Evolutionary conservation across 257 asterid genomes (phyloP).

Genomic region (Galeopsis tetrahit): DNA sequence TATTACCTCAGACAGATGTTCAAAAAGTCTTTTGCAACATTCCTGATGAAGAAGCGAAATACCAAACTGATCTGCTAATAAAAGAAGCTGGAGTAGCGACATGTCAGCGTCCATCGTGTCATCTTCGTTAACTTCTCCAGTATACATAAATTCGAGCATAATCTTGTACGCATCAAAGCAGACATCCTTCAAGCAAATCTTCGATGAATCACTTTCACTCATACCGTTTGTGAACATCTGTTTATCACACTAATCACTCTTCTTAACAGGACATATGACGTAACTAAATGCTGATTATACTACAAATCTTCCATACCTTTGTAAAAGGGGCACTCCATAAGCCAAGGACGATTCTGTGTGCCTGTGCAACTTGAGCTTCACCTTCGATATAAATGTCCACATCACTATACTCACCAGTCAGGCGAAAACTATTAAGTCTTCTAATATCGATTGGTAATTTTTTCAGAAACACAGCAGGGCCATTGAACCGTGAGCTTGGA

Average conservation of each 20-base stretch:
- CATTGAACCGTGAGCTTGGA: conserved; percentile 60
- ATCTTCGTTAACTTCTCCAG: conserved; percentile 61
- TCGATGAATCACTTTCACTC: conserved; percentile 79
- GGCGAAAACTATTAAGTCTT: conserved; percentile 62
- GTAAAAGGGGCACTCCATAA: conserved; percentile 93
- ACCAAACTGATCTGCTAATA: conserved; percentile 90
- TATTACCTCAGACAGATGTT: conserved; percentile 88
- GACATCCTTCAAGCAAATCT: conserved; percentile 73
- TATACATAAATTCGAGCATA: conserved; percentile 90
- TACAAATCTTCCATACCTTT: conserved; percentile 55
- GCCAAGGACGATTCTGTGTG: conserved; percentile 87
- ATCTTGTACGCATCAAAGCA: conserved; percentile 69
- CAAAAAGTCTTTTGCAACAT: conserved; percentile 88
- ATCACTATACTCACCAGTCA: conserved; percentile 76
- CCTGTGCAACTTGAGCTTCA: conserved; percentile 57
- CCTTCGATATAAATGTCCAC: conserved; percentile 73
- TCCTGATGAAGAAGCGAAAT: conserved; percentile 94
- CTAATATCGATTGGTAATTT: conserved; percentile 70
- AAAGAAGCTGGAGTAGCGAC: conserved; percentile 81
- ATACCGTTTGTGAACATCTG: conserved; percentile 99
- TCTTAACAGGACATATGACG: conserved; percentile 5
- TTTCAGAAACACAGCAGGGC: conserved; percentile 56
- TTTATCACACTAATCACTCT: conserved; percentile 23
- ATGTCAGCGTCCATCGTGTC: conserved; percentile 51
- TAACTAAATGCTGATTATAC: conserved; percentile 5